Evolutionary conservation across 306 rosid genomes (phyloP), one percentile per base, ranked within the genome.

Genomic region (peach (Prunus persica)): DNA sequence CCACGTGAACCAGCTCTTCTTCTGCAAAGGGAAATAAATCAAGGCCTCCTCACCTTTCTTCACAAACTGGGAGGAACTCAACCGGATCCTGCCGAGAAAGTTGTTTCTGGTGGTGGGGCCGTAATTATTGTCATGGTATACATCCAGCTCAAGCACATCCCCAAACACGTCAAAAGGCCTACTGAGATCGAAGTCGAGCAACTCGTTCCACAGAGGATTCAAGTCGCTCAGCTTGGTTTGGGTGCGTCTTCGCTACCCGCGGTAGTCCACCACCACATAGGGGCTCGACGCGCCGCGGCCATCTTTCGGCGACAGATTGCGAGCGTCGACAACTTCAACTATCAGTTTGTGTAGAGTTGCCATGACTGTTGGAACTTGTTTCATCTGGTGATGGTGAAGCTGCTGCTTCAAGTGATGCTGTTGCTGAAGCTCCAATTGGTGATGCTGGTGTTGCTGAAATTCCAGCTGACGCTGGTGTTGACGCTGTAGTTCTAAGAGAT

Each of bases 31-130:
- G 30, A 83, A 89, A 47, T 94, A 92, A 14, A 94, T 89, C 78
- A 94, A 71, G 41, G 98, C 97, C 78, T 94, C 98, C 80, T 94
- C 98, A 8, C 96, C 98, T 72, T 88, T 94, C 30, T 62, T 65
- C 6, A 94, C 98, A 56, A 94, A 87, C 78, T 90, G 96, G 0
- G 88, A 61, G 8, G 97, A 88, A 27, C 84, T 78, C 72, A 94
- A 49, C 14, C 90, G 83, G 50, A 94, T 54, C 55, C 89, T 77
- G 8, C 98, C 97, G 14, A 94, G 67, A 7, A 89, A 91, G 80
- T 86, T 89, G 82, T 75, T 83, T 69, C 96, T 34, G 24, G 87
- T 78, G 1, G 93, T 94, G 5, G 91, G 83, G 0, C 95, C 98
- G 4, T 58, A 6, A 22, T 19, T 85, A 80, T 55, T 87, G 76